Evolutionary conservation across 352 stramenopile genomes (phyloP).

Genomic region (Phytophthora parvispora): DNA sequence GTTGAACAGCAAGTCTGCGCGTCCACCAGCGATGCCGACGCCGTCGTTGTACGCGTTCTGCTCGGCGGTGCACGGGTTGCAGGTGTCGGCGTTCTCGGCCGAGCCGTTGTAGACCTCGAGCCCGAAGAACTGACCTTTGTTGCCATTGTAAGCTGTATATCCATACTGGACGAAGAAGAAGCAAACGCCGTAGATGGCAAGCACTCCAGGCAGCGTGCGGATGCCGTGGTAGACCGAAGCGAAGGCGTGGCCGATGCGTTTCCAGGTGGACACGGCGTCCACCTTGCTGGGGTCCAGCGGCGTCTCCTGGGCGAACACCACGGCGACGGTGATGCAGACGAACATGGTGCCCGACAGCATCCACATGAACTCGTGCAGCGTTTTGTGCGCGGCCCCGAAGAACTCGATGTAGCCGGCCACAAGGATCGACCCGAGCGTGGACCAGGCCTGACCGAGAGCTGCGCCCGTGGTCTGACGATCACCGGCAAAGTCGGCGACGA

Average conservation of each 20-base stretch:
- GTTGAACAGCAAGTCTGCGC: conserved; percentile 53
- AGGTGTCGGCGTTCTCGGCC: conserved; percentile 46
- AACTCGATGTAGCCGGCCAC: conserved; percentile 59
- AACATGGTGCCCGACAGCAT: conserved; percentile 58
- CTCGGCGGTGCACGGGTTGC: conserved; percentile 38
- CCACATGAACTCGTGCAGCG: conserved; percentile 55
- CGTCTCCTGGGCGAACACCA: conserved; percentile 40
- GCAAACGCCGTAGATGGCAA: conserved; percentile 42
- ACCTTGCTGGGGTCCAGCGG: conserved; percentile 24
- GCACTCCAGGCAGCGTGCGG: conserved; percentile 29
- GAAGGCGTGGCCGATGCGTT: conserved; percentile 35
- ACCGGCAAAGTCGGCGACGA: conserved; percentile 66
- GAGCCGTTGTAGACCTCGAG: conserved; percentile 53
- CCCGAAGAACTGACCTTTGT: conserved; percentile 73
- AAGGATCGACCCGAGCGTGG: conserved; percentile 51
- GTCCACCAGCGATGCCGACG: conserved; percentile 47
- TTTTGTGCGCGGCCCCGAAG: conserved; percentile 53
- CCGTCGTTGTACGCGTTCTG: conserved; percentile 54
- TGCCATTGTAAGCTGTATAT: conserved; percentile 67
- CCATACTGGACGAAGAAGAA: conserved; percentile 57
- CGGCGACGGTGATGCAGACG: conserved; percentile 34
- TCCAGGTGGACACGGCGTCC: conserved; percentile 18
- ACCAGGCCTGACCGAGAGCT: conserved; percentile 48
- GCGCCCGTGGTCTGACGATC: conserved; percentile 61
- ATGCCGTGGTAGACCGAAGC: conserved; percentile 44